Percentiles rank a stretch among this genome's conserved stretches.
phyloP scores from a whole-genome alignment of 1,284 basidiomycete genomes.

The Ustilago bromivora region DNA sequence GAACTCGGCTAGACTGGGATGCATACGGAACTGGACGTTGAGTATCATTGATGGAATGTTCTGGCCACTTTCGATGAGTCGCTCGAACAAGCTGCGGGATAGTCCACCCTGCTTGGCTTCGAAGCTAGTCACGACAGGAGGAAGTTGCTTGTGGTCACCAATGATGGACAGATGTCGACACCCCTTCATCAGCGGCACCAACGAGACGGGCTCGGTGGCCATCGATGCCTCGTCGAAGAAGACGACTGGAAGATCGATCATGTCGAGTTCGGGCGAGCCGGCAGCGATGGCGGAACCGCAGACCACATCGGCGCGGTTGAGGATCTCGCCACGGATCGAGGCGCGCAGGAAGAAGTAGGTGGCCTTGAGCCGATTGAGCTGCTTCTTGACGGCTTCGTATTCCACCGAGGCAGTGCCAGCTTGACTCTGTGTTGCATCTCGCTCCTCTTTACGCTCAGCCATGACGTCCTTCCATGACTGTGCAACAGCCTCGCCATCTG shows the following conservation, averaged over 20 bases:
- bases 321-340: slow-evolving; percentile 67
- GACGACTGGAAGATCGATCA: slow-evolving; percentile 89
- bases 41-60: slow-evolving; percentile 75
- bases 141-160: slow-evolving; percentile 96
- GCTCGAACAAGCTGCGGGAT: slow-evolving; percentile 85
- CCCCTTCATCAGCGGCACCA: slow-evolving; percentile 71
- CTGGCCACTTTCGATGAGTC: slow-evolving; percentile 74
- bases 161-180: slow-evolving; percentile 87
- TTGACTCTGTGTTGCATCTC: slow-evolving; percentile 20
- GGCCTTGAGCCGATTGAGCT: slow-evolving; percentile 56
- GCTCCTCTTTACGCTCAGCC: slow-evolving; percentile 29
- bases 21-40: slow-evolving; percentile 93
- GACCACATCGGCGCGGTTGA: slow-evolving; percentile 70
- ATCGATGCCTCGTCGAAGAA: slow-evolving; percentile 95
- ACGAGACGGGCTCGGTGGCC: slow-evolving; percentile 83
- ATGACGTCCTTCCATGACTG: slow-evolving; percentile 44
- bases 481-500: slow-evolving; percentile 5
- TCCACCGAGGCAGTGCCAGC: slow-evolving; percentile 27
- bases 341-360: slow-evolving; percentile 61
- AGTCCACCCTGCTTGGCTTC: slow-evolving; percentile 77
- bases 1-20: slow-evolving; percentile 86
- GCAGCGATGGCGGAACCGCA: slow-evolving; percentile 68
- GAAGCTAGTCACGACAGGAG: slow-evolving; percentile 79
- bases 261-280: slow-evolving; percentile 57
- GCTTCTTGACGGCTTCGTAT: slow-evolving; percentile 50